Conservation (phyloP, 371 early-diverging fungal species). For the Mucor lusitanicus region DNA sequence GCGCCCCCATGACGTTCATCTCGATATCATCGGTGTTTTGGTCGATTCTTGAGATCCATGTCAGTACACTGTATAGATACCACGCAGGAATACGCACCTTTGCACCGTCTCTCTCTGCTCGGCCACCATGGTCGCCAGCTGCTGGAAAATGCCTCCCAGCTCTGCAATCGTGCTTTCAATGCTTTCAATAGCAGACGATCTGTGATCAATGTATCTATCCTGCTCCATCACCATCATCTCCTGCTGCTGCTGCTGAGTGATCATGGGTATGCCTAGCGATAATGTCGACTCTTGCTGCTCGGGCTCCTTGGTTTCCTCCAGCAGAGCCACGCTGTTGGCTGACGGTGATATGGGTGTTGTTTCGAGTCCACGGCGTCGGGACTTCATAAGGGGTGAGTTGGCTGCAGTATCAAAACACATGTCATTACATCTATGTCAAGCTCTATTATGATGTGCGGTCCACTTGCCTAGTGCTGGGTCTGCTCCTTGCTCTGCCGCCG, state of each 20-base stretch:
- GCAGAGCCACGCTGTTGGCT: neutral
- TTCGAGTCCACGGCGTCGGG: slow-evolving; percentile 38
- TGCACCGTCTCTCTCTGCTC: slow-evolving; percentile 95
- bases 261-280: slow-evolving; percentile 51
- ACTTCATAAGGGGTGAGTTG: slow-evolving; percentile 63
- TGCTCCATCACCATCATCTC: slow-evolving; percentile 47
- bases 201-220: slow-evolving; percentile 75
- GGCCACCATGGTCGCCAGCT: slow-evolving; percentile 90
- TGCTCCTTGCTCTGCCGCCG: slow-evolving; percentile 38
- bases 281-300: slow-evolving; percentile 37
- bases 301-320: neutral
- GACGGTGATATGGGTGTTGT: slow-evolving; percentile 22
- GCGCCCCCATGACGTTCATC: slow-evolving; percentile 89
- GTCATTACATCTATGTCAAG: no score
- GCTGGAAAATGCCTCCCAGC: slow-evolving; percentile 93
- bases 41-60: slow-evolving; percentile 70
- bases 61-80: neutral
- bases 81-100: slow-evolving; percentile 42
- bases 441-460: no score
- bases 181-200: slow-evolving; percentile 87
- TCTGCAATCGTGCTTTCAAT: slow-evolving; percentile 97
- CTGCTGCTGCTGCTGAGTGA: slow-evolving; percentile 57
- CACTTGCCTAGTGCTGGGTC: slow-evolving; percentile 35
- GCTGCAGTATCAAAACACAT: slow-evolving; percentile 32
- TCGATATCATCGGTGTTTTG: slow-evolving; percentile 92